These are phyloP conservation scores for Aristolochia californica DNA, from an alignment of 164 flowering plant species.

Conservation along the genomic window DNA sequence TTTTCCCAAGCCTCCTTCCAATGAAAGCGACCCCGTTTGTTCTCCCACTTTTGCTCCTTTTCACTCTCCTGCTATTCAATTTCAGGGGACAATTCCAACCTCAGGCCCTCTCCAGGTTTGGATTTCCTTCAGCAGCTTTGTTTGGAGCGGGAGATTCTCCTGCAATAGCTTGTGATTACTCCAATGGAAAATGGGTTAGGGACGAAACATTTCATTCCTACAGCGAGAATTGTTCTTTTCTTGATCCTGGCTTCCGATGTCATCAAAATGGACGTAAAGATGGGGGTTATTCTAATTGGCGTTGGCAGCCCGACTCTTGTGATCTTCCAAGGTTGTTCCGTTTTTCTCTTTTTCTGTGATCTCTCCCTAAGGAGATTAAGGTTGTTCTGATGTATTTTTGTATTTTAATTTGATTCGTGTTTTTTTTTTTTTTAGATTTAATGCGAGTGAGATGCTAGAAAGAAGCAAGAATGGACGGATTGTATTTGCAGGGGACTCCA, in stretches of 20 bases:
- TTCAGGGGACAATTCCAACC: too few relatives aligned
- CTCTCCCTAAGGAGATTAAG: too few relatives aligned
- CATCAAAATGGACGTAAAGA: conserved; percentile 44
- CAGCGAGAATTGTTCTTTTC: conserved; percentile 31
- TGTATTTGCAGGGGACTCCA: conserved; percentile 79
- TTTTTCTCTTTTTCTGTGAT: background rate
- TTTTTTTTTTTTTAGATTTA: conserved; percentile 37
- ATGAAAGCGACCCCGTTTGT: too few relatives aligned
- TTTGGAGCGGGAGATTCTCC: too few relatives aligned
- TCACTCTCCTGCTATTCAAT: too few relatives aligned
- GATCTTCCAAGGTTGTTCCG: conserved; percentile 47
- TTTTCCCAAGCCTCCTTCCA: too few relatives aligned
- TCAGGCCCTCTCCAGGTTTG: too few relatives aligned
- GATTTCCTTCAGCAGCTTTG: too few relatives aligned
- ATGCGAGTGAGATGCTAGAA: conserved; percentile 55
- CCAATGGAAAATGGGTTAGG: too few relatives aligned
- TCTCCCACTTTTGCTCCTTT: too few relatives aligned
- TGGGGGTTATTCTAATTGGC: conserved; percentile 40
- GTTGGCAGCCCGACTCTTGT: conserved; percentile 65
- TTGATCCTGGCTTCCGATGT: conserved; percentile 62
- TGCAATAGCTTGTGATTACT: too few relatives aligned
- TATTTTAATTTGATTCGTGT: background rate
- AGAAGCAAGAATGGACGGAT: conserved; percentile 54
- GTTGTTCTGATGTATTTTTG: background rate
- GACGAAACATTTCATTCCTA: too few relatives aligned